Percentiles rank a stretch among this genome's conserved stretches.
These are phyloP conservation scores for Xanthoconium separans DNA, from an alignment of 1,284 basidiomycete genomes.

Conservation along the genomic window DNA sequence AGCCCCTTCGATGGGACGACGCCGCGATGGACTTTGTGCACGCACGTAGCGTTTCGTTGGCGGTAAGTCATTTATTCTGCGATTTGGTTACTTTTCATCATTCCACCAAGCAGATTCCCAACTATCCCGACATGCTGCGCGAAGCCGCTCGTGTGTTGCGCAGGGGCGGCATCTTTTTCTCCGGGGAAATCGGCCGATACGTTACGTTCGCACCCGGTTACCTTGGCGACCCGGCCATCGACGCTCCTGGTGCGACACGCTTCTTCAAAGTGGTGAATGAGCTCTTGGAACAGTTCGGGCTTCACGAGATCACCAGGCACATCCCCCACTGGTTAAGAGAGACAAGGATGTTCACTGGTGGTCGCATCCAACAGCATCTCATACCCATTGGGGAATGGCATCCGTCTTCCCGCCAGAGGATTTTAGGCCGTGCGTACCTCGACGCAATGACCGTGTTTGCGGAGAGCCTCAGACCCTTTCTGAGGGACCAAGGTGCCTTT, in stretches of 20 bases:
- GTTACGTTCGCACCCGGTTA: slow-evolving; percentile 41
- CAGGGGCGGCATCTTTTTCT: slow-evolving; percentile 62
- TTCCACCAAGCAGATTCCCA: slow-evolving; percentile 40
- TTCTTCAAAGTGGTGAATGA: slow-evolving; percentile 47
- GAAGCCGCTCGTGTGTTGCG: slow-evolving; percentile 61
- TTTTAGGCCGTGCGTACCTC: slow-evolving; percentile 41
- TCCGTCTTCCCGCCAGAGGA: slow-evolving; percentile 27
- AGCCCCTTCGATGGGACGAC: slow-evolving; percentile 46
- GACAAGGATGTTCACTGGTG: slow-evolving; percentile 40
- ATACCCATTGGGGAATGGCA: slow-evolving; percentile 55
- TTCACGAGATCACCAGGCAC: slow-evolving; percentile 35
- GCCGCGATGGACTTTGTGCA: slow-evolving; percentile 62
- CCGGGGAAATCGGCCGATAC: slow-evolving; percentile 54
- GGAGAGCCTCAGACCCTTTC: slow-evolving; percentile 39
- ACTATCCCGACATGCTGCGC: slow-evolving; percentile 49
- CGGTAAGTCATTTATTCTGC: slow-evolving; percentile 42
- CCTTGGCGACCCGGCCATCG: slow-evolving; percentile 32
- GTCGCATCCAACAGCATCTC: slow-evolving; percentile 32
- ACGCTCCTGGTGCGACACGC: slow-evolving; percentile 39
- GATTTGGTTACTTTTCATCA: slow-evolving; percentile 13
- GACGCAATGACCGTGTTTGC: slow-evolving; percentile 35
- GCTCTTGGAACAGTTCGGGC: slow-evolving; percentile 35
- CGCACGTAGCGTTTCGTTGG: slow-evolving; percentile 55
- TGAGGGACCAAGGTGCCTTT: slow-evolving; percentile 38
- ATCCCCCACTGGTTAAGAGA: slow-evolving; percentile 38